Evolutionary conservation across 2,329 filamentous ascomycete species (phyloP), one percentile per base, ranked within the genome.

Genomic region (Aspergillus bombycis): DNA sequence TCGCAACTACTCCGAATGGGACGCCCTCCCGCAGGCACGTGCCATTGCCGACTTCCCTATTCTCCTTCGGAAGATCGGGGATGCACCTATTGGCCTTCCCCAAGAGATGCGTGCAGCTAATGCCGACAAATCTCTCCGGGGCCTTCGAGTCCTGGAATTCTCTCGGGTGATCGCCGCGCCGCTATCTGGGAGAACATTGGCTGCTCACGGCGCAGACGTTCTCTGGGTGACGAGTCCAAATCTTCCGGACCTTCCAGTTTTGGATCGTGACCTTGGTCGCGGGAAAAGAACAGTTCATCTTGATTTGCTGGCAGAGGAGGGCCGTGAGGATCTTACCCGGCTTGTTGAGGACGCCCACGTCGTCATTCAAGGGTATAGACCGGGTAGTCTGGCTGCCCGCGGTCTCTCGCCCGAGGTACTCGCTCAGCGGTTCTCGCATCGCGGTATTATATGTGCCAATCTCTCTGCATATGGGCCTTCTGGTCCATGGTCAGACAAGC

Each of bases 1-100:
- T 12, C 77, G 86, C 2, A 81, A 80, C 0, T 84, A 81, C 48
- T 63, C 74, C 2, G 73, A 86, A 64, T 88, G 85, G 86, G 84
- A 87, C 63, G 66, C 68, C 0, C 72, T 80, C 2, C 80, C 84
- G 0, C 84, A 86, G 58, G 79, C 83, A 0, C 69, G 65, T 16
- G 80, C 79, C 0, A 70, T 86, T 3, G 58, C 74, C 1, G 75
- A 82, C 45, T 79, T 81, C 12, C 85, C 86, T 0, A 82, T 88
- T 10, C 60, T 71, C 1, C 56, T 86, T 12, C 73, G 67, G 0
- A 78, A 79, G 38, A 60, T 84, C 0, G 57, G 62, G 10, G 62
- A 71, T 1, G 62, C 65, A 4, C 63, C 65, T 0, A 2, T 8
- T 14, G 60, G 64, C 2, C 57, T 69, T 0, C 58, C 67, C 1